phyloP scores from a whole-genome alignment of 1,284 basidiomycete species.

The Earliella scabrosa region DNA sequence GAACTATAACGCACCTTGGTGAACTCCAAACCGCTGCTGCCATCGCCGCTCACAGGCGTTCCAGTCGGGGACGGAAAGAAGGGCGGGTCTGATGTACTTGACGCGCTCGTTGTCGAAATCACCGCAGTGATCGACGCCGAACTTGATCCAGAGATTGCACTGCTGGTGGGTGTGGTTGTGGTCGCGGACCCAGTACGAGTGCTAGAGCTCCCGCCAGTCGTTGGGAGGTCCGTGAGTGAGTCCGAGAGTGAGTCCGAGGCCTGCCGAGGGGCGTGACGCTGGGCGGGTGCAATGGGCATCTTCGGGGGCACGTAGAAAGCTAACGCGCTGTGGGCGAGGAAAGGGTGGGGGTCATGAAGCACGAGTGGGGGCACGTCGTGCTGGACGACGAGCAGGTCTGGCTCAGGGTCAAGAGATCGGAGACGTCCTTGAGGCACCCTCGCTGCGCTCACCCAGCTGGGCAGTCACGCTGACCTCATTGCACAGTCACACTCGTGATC shows the following conservation, averaged over 20 bases:
- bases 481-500: too few species aligned
- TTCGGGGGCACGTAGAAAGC: neutral
- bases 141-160: neutral
- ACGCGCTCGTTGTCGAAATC: neutral
- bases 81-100: slow-evolving; percentile 8
- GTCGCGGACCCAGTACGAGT: neutral
- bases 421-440: neutral
- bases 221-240: too few species aligned
- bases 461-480: slow-evolving; percentile 20
- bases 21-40: neutral
- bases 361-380: slow-evolving; percentile 11
- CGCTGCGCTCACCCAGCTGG: neutral
- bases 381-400: slow-evolving; percentile 10
- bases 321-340: neutral
- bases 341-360: slow-evolving; percentile 8
- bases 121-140: neutral
- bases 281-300: neutral
- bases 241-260: neutral
- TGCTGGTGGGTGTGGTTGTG: neutral
- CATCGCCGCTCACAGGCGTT: too few species aligned
- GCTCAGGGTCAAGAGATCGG: neutral
- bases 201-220: neutral
- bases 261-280: neutral
- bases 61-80: slow-evolving; percentile 17
- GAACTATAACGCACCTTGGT: slow-evolving; percentile 12